phyloP scores from a whole-genome alignment of 257 asterid genomes.

The Plantago major region DNA sequence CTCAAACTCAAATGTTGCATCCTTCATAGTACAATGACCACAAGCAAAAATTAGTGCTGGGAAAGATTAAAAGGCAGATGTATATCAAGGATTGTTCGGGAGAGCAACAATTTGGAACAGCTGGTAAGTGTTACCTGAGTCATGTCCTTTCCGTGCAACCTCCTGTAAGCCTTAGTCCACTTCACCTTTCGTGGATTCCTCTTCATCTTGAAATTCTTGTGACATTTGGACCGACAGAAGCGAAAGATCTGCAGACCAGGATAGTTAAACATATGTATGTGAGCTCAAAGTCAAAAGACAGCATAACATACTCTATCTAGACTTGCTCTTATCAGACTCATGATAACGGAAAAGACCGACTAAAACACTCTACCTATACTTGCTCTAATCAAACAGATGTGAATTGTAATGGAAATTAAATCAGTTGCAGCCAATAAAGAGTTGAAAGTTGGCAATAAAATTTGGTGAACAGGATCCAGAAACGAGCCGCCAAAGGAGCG shows the following conservation, averaged over 20 bases:
- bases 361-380: too few species aligned
- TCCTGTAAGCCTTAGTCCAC: constrained; percentile 92
- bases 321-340: too few species aligned
- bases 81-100: not conserved
- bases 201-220: constrained; percentile 94
- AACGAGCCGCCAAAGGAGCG: constrained; percentile 35
- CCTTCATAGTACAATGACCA: constrained; percentile 36
- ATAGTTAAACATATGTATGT: not conserved
- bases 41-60: not conserved
- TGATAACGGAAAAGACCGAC: too few species aligned
- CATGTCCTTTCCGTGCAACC: constrained; percentile 88
- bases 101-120: not conserved
- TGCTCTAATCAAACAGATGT: too few species aligned
- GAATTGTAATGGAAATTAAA: too few species aligned
- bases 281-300: too few species aligned
- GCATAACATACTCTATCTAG: too few species aligned
- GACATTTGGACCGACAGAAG: constrained; percentile 87
- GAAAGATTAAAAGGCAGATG: not conserved
- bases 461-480: constrained; percentile 10
- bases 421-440: too few species aligned
- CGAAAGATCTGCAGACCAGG: constrained; percentile 58
- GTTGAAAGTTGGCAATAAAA: too few species aligned
- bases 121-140: constrained; percentile 50
- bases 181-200: constrained; percentile 89
- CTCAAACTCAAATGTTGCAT: constrained; percentile 86